phyloP scores from a whole-genome alignment of 2,329 filamentous ascomycete genomes.

The Colletotrichum zoysiae region DNA sequence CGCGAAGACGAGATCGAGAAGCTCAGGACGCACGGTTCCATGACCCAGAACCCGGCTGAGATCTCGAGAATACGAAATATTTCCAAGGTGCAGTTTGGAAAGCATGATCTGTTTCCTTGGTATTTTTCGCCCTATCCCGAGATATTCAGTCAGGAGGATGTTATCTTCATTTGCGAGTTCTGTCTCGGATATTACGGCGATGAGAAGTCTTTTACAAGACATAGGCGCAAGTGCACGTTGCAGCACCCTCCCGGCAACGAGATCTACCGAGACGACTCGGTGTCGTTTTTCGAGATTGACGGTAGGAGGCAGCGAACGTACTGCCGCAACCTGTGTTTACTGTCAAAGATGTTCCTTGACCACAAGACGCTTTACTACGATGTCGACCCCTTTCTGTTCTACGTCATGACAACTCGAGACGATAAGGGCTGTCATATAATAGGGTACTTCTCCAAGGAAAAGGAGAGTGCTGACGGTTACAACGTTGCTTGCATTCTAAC shows the following conservation, averaged over 20 bases:
- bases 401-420: slow-evolving; percentile 93
- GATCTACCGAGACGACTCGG: slow-evolving; percentile 93
- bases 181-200: slow-evolving; percentile 93
- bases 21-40: slow-evolving; percentile 91
- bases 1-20: slow-evolving; percentile 97
- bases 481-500: slow-evolving; percentile 99
- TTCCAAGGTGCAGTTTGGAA: slow-evolving; percentile 93
- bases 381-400: slow-evolving; percentile 98
- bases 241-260: slow-evolving; percentile 97
- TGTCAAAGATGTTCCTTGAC: slow-evolving; percentile 96
- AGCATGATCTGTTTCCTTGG: slow-evolving; percentile 94
- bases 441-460: slow-evolving; percentile 99
- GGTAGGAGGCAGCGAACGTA: slow-evolving; percentile 93
- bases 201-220: slow-evolving; percentile 83
- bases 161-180: slow-evolving; percentile 97
- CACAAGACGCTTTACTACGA: slow-evolving; percentile 99
- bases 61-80: slow-evolving; percentile 96
- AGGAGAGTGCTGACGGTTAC: slow-evolving; percentile 96
- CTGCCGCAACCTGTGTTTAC: slow-evolving; percentile 93
- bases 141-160: slow-evolving; percentile 86
- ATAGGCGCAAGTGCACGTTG: slow-evolving; percentile 89
- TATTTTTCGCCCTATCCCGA: slow-evolving; percentile 99
- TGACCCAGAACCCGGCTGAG: slow-evolving; percentile 99
- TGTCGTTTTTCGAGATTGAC: slow-evolving; percentile 98
- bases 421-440: slow-evolving; percentile 94